A percentile compares a stretch with the other conserved stretches of the same genome.
Conservation (phyloP, 2,329 filamentous ascomycete genomes). For the Aspergillus pseudoglaucus region DNA sequence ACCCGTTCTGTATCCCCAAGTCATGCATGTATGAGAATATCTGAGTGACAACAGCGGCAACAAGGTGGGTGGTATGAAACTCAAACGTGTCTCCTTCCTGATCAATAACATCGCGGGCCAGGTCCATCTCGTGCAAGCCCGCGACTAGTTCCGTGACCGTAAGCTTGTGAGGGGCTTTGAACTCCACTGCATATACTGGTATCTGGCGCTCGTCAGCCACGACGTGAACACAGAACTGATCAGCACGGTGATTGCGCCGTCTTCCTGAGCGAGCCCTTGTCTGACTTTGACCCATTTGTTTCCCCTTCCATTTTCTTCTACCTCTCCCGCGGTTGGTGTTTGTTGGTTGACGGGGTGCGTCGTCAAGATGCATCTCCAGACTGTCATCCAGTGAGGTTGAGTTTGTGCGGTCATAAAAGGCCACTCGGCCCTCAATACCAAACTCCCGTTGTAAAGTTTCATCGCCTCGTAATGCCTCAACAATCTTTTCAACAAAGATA, state of each 20-base stretch:
- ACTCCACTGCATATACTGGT: too few relatives aligned
- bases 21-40: too few relatives aligned
- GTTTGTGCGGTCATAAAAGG: conserved; percentile 13
- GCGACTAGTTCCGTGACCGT: too few relatives aligned
- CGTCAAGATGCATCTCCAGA: conserved; percentile 8
- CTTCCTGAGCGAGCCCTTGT: conserved; percentile 10
- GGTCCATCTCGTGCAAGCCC: too few relatives aligned
- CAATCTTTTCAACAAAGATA: conserved; percentile 15
- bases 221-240: too few relatives aligned
- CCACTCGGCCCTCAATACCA: conserved; percentile 10
- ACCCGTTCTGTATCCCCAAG: too few relatives aligned
- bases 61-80: too few relatives aligned
- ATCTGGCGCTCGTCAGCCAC: too few relatives aligned
- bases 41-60: too few relatives aligned
- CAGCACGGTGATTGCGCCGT: conserved; percentile 15
- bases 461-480: neutral
- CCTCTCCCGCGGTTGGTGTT: conserved; percentile 5
- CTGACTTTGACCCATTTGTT: neutral
- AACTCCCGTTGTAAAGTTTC: conserved; percentile 11
- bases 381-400: conserved; percentile 11
- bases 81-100: too few relatives aligned
- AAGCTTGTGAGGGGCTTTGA: too few relatives aligned
- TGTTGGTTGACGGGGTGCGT: conserved; percentile 1
- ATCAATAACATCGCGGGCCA: too few relatives aligned
- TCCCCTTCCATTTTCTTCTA: conserved; percentile 11